A percentile compares a stretch with the other conserved stretches of the same genome.
Evolutionary conservation across 805 yeast species (phyloP).

Genomic region (Cyberlindnera samutprakarnensis): DNA sequence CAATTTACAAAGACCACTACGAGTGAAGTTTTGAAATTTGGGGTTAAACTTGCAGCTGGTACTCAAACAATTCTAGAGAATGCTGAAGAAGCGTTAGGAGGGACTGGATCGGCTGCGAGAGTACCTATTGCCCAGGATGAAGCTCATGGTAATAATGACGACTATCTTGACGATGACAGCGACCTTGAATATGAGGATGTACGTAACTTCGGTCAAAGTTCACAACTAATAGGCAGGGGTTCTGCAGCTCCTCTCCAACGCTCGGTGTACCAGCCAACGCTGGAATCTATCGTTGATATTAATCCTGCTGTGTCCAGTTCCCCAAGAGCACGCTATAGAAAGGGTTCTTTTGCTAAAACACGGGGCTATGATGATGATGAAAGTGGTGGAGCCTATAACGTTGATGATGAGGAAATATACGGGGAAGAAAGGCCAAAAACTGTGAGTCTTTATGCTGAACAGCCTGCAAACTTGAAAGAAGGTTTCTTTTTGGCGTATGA

Average conservation of each 20-base stretch:
- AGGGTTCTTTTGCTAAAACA: conserved; percentile 1
- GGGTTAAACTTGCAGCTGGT: conserved; percentile 82
- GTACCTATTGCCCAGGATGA: conserved; percentile 11
- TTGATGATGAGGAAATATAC: conserved; percentile 11
- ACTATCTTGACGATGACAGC: conserved; percentile 27
- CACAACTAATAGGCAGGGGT: conserved; percentile 21
- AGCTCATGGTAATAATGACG: conserved; percentile 20
- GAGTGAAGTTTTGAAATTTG: conserved; percentile 71
- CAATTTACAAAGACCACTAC: conserved; percentile 73
- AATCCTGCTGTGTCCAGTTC: conserved; percentile 3
- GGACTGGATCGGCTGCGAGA: conserved; percentile 53
- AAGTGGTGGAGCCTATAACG: conserved; percentile 16
- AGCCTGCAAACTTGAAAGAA: conserved; percentile 62
- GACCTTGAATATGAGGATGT: conserved; percentile 21
- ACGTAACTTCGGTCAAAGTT: conserved; percentile 15
- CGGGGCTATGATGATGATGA: conserved; percentile 1
- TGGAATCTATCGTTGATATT: conserved; percentile 21
- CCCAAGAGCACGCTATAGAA: neutral
- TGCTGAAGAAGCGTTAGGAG: conserved; percentile 75
- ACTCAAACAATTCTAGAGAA: conserved; percentile 75
- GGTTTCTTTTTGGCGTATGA: conserved; percentile 73
- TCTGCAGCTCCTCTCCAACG: conserved; percentile 12
- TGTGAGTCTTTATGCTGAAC: conserved; percentile 76
- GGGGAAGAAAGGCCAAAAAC: conserved; percentile 29
- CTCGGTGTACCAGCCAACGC: conserved; percentile 20